phyloP scores from a whole-genome alignment of 495 filamentous ascomycete species.

The Lepraria neglecta region DNA sequence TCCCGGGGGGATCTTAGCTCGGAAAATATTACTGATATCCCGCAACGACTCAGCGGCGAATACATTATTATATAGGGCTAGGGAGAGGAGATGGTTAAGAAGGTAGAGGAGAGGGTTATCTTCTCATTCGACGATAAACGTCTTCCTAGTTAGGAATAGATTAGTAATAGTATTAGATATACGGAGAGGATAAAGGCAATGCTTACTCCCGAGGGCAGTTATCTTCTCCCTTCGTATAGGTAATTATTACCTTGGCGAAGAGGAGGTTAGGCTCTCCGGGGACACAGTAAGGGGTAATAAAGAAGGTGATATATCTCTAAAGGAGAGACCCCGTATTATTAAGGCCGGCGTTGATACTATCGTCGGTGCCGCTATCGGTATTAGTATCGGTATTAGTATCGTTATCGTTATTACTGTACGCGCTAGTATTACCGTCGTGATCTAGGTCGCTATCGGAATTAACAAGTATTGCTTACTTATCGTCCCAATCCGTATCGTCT shows the following conservation, averaged over 20 bases:
- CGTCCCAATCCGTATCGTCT: constrained; percentile 1
- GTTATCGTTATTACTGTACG: background rate
- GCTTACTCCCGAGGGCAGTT: too few relatives aligned
- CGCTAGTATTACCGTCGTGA: background rate
- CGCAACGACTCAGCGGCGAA: background rate
- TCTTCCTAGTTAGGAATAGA: background rate
- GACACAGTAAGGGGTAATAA: background rate
- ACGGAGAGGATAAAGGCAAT: too few relatives aligned
- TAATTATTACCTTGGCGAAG: too few relatives aligned
- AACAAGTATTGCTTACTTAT: constrained; percentile 2
- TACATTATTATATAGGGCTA: background rate
- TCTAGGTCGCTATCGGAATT: constrained; percentile 3
- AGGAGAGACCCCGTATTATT: constrained; percentile 3
- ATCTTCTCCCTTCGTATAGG: too few relatives aligned
- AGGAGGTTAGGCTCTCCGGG: background rate
- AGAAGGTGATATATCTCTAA: constrained; percentile 9
- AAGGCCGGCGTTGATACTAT: background rate
- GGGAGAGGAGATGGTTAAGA: background rate
- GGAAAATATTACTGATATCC: too few relatives aligned
- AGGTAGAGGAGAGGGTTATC: constrained; percentile 4
- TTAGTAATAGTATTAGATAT: too few relatives aligned
- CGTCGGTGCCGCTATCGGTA: too few relatives aligned
- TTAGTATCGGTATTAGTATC: background rate
- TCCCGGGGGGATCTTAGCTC: too few relatives aligned
- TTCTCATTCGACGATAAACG: background rate